phyloP scores from a whole-genome alignment of 805 yeast genomes.

The Candida boidinii region DNA sequence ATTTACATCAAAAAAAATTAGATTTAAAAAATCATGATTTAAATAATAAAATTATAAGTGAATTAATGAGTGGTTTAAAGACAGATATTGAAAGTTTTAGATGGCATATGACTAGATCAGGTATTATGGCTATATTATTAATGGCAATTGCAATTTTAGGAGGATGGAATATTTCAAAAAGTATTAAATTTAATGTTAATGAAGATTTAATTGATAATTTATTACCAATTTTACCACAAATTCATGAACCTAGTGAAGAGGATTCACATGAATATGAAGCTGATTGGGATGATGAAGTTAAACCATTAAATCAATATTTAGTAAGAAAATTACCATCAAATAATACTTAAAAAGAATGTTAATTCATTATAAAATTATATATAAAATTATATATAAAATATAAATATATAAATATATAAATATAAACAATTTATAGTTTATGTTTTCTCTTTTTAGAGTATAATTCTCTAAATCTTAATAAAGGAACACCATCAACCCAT shows the following conservation, averaged over 20 bases:
- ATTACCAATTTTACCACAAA: slow-evolving; percentile 27
- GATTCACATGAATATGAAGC: slow-evolving; percentile 47
- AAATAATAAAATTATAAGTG: slow-evolving; percentile 75
- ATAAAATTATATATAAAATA: no score
- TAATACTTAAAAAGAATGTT: not conserved
- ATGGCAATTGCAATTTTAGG: slow-evolving; percentile 57
- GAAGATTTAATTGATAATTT: slow-evolving; percentile 6
- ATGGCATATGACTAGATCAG: slow-evolving; percentile 91
- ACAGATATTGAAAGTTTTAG: slow-evolving; percentile 82
- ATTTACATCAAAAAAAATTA: slow-evolving; percentile 60
- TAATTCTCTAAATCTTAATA: slow-evolving; percentile 50
- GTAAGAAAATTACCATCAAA: not conserved
- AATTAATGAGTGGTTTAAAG: slow-evolving; percentile 70
- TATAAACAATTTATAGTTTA: slow-evolving; percentile 34
- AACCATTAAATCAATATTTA: slow-evolving; percentile 4
- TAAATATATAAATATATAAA: not conserved
- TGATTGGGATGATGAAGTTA: slow-evolving; percentile 35
- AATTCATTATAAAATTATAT: no score
- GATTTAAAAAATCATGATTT: slow-evolving; percentile 72
- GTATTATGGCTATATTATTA: slow-evolving; percentile 64
- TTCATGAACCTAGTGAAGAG: slow-evolving; percentile 43
- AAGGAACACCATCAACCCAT: slow-evolving; percentile 73
- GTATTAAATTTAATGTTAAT: slow-evolving; percentile 12
- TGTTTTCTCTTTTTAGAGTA: slow-evolving; percentile 49
- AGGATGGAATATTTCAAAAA: slow-evolving; percentile 35